Base-by-base conservation (phyloP, 2,329 filamentous ascomycete species). In the Pleoardoris graminearum region DNA sequence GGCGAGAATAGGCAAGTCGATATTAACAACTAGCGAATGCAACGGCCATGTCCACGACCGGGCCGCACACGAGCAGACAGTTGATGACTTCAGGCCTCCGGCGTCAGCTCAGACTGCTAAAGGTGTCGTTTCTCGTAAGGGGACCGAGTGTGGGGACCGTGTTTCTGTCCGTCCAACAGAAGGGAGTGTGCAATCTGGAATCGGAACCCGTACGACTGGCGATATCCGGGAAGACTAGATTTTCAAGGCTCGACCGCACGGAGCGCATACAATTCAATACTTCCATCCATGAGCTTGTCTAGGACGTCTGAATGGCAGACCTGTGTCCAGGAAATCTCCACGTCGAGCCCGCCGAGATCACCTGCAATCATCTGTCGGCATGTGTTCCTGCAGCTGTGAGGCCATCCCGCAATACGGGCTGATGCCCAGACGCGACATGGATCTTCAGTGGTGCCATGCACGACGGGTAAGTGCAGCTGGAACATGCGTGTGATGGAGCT, bases 351-450 rank as follows among this genome's bases (percentile, higher is more conserved):
- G 46, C 52, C 44, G 54, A 51, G 50, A 63, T 55, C 59, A 57
- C 43, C 56, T 63, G 58, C 59, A 59, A 53, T n/a, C n/a, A n/a
- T 54, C 53, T 57, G 49, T 60, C 57, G 57, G 56, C 63, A 52
- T 61, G 58, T 53, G 70, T 73, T 72, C 70, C 70, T 73, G 70
- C 69, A 72, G 69, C 65, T 63, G 58, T 63, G 60, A 67, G 66
- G 67, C 60, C 59, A 63, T 68, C 63, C 67, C 67, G 68, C 68
- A 60, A 63, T 61, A 59, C 61, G 62, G 57, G 48, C 56, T 37
- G 11, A 51, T 48, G 55, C 66, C 65, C 65, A 59, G 50, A 49
- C 39, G 29, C 37, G 16, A 16, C 35, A 41, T 32, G 49, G 37
- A 38, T 35, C 14, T 35, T 57, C 53, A 70, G 71, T 71, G 70